These are phyloP conservation scores for Botryotinia narcissicola DNA, from an alignment of 2,329 filamentous ascomycete genomes.

Conservation along the genomic window DNA sequence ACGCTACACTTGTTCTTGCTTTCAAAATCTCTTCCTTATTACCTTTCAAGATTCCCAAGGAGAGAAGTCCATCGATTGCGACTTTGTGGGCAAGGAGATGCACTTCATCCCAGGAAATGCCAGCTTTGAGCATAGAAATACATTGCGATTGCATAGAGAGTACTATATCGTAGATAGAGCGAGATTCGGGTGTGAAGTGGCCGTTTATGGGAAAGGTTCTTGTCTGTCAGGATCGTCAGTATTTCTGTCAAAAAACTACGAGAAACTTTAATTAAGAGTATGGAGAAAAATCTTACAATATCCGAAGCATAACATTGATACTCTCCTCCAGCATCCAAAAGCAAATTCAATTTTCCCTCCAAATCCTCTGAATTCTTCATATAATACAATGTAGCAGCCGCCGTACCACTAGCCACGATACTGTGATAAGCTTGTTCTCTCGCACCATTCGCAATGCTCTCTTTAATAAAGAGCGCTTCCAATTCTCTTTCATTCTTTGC, in stretches of 20 bases:
- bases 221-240: slow-evolving; percentile 52
- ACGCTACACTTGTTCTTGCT: slow-evolving; percentile 78
- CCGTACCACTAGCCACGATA: slow-evolving; percentile 77
- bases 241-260: background rate
- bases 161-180: slow-evolving; percentile 78
- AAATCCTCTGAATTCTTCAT: slow-evolving; percentile 73
- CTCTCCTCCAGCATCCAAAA: slow-evolving; percentile 81
- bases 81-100: slow-evolving; percentile 78
- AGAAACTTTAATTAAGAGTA: background rate
- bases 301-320: slow-evolving; percentile 70
- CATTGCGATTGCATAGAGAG: slow-evolving; percentile 81
- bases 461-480: slow-evolving; percentile 74
- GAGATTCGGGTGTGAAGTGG: slow-evolving; percentile 66
- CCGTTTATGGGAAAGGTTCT: slow-evolving; percentile 81
- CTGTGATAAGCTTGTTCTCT: slow-evolving; percentile 84
- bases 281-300: slow-evolving; percentile 47
- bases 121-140: slow-evolving; percentile 69
- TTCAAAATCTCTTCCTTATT: slow-evolving; percentile 71
- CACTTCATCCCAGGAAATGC: slow-evolving; percentile 76
- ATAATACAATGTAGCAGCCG: slow-evolving; percentile 86
- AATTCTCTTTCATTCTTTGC: slow-evolving; percentile 79
- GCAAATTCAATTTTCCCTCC: slow-evolving; percentile 69
- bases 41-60: slow-evolving; percentile 70
- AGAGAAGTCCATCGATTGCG: slow-evolving; percentile 74
- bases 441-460: slow-evolving; percentile 71